Evolutionary conservation across 805 yeast genomes (phyloP).

Genomic region (Candida broadrunensis): DNA sequence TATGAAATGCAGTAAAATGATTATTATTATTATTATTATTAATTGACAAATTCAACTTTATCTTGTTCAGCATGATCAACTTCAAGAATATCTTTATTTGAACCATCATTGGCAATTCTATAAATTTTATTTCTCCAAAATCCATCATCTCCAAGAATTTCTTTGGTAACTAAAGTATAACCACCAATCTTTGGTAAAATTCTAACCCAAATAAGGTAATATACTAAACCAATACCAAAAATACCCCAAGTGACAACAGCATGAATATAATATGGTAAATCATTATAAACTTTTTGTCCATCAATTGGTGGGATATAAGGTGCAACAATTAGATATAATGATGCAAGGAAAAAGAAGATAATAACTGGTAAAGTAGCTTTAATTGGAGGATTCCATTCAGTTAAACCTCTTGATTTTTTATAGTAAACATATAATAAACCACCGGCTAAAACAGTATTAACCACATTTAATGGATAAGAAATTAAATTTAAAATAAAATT

Average conservation of each 20-base stretch:
- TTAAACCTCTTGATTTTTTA: slow-evolving; percentile 46
- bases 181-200: slow-evolving; percentile 54
- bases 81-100: slow-evolving; percentile 6
- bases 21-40: not conserved
- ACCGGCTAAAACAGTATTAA: slow-evolving; percentile 60
- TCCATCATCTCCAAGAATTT: slow-evolving; percentile 62
- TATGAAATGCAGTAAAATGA: not conserved
- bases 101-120: slow-evolving; percentile 29
- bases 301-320: slow-evolving; percentile 74
- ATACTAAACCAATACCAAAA: slow-evolving; percentile 59
- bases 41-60: not conserved
- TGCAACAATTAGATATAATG: slow-evolving; percentile 67
- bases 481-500: slow-evolving; percentile 76
- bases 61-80: not conserved
- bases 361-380: slow-evolving; percentile 63
- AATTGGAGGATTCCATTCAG: slow-evolving; percentile 70
- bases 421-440: slow-evolving; percentile 61
- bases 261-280: slow-evolving; percentile 73
- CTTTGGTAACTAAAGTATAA: slow-evolving; percentile 50
- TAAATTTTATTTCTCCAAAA: slow-evolving; percentile 66
- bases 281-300: slow-evolving; percentile 66
- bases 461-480: slow-evolving; percentile 77
- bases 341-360: slow-evolving; percentile 60
- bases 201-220: slow-evolving; percentile 65
- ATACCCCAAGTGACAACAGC: slow-evolving; percentile 82